Evolutionary conservation across 2,329 filamentous ascomycete genomes (phyloP), one percentile per base, ranked within the genome.

Genomic region (Sporothrix brunneoviolacea): DNA sequence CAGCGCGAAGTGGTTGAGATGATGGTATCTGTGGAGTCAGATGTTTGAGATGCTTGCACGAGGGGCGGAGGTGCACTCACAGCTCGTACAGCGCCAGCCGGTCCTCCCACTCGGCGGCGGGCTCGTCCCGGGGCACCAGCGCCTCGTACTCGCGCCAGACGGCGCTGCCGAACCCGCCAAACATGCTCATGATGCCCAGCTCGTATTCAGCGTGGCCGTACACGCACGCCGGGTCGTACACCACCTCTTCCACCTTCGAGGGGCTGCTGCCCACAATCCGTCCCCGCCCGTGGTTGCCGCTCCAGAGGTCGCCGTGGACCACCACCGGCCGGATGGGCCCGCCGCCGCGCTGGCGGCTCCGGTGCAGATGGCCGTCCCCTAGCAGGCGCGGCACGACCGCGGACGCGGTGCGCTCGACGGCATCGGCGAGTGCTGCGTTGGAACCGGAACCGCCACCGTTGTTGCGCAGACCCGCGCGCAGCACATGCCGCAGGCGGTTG

Each of bases 171-270:
- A 94, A 95, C 0, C 91, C 91, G 0, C 91, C 91, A 75, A 96
- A 97, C 90, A 96, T 95, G 46, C 78, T 80, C 90, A 96, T 96
- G 58, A 95, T 95, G 1, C 91, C 91, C 47, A 95, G 70, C 58
- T 96, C 91, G 65, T 84, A 96, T 70, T 97, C 91, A 2, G 77
- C 85, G 64, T 96, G 91, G 2, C 84, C 88, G 62, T 94, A 96
- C 56, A 86, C 86, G 37, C 82, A 78, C 2, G 84, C 85, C 0
- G 90, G 82, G 62, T 96, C 91, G 62, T 83, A 96, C 1, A 95
- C 80, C 1, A 95, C 80, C 57, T 90, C 84, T 57, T 91, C 74
- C 0, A 74, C 73, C n/a, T n/a, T n/a, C n/a, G n/a, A n/a, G n/a
- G n/a, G n/a, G 35, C 68, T 55, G 4, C 3, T 4, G 16, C 65